Percentiles rank a stretch among this genome's conserved stretches.
phyloP scores from a whole-genome alignment of 1,284 basidiomycete genomes.

The Papiliotrema terrestris region DNA sequence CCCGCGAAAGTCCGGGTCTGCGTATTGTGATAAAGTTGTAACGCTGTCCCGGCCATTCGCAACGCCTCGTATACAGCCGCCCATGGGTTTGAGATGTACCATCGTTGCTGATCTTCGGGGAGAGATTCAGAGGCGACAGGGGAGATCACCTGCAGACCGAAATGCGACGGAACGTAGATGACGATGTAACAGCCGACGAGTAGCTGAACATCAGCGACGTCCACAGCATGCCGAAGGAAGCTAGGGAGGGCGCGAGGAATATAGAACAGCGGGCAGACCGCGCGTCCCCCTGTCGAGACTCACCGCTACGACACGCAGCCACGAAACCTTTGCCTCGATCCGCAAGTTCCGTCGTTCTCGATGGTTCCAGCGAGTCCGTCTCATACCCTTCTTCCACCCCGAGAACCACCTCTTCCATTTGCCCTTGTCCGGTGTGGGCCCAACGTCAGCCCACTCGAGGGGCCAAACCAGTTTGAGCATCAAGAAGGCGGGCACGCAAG shows the following conservation, averaged over 20 bases:
- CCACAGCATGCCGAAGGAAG: too few species aligned
- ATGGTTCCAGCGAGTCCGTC: neutral
- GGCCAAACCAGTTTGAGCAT: slow-evolving; percentile 9
- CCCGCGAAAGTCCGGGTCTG: slow-evolving; percentile 14
- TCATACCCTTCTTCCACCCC: neutral
- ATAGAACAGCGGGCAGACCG: too few species aligned
- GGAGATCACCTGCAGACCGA: neutral
- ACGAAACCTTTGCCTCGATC: neutral
- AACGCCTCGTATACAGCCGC: neutral
- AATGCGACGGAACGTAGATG: neutral
- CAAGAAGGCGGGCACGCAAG: slow-evolving; percentile 6
- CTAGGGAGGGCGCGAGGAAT: too few species aligned
- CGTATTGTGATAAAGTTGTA: slow-evolving; percentile 12
- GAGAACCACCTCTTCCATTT: neutral
- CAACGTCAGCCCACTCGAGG: slow-evolving; percentile 5
- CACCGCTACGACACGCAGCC: neutral
- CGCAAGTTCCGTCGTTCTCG: neutral
- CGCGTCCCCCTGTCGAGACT: too few species aligned
- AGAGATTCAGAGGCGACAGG: neutral
- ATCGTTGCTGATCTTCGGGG: neutral
- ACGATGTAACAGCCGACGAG: neutral
- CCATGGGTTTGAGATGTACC: neutral
- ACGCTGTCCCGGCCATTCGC: neutral
- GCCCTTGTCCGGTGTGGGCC: neutral
- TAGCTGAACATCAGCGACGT: neutral